A percentile compares a stretch with the other conserved stretches of the same genome.
phyloP scores from a whole-genome alignment of 73 alveolate genomes.

The Symbiodinium pilosum region DNA sequence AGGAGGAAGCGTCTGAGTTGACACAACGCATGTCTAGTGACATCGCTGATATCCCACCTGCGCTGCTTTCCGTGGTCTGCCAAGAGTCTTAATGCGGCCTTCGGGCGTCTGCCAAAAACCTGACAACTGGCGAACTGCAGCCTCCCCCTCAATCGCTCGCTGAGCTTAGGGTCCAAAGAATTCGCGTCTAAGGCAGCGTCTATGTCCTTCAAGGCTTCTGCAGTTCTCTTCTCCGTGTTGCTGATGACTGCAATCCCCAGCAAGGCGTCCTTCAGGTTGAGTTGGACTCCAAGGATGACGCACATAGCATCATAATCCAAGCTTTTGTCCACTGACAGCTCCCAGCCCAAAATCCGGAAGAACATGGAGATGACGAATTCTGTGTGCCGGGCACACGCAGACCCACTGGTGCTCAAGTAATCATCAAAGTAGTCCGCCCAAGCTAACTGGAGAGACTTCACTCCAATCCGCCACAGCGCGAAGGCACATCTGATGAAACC shows the following conservation, averaged over 20 bases:
- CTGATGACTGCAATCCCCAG: background rate
- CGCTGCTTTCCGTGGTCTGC: too few relatives aligned
- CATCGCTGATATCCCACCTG: background rate
- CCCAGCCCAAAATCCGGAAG: background rate
- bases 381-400: too few relatives aligned
- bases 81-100: background rate
- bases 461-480: constrained; percentile 18
- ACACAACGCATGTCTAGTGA: background rate
- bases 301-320: background rate
- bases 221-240: background rate
- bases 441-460: background rate
- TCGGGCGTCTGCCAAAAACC: background rate
- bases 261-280: background rate
- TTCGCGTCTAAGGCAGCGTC: background rate
- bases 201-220: background rate
- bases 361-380: background rate
- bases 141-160: background rate
- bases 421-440: constrained; percentile 50
- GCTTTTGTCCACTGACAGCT: background rate
- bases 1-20: background rate
- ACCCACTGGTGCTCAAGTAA: background rate
- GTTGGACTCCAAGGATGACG: background rate
- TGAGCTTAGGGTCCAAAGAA: background rate
- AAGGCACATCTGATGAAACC: background rate
- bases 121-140: constrained; percentile 38